Percentiles rank a stretch among this genome's conserved stretches.
Conservation (phyloP, 192 early-diverging fungal genomes). For the Phycomyces blakesleeanus region DNA sequence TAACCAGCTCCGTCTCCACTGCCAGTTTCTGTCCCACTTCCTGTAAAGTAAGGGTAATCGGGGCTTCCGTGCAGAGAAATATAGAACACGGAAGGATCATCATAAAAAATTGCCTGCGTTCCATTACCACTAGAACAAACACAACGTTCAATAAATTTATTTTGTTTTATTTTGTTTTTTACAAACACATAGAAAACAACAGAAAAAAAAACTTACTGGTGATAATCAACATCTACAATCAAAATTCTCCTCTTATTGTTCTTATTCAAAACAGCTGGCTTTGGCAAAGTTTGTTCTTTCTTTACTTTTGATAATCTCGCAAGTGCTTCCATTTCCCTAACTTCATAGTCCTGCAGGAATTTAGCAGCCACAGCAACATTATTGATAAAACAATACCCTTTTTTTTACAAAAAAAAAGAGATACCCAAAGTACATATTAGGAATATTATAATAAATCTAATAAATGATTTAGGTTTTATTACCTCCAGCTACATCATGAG, state of each 20-base stretch:
- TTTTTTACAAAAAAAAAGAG: too few relatives aligned
- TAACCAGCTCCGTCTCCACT: constrained; percentile 59
- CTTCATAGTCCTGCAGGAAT: constrained; percentile 40
- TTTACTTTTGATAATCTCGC: constrained; percentile 1
- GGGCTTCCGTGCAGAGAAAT: constrained; percentile 55
- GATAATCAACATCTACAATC: constrained; percentile 56
- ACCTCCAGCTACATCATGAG: constrained; percentile 48
- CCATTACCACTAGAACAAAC: constrained; percentile 47
- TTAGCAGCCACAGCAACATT: constrained; percentile 48
- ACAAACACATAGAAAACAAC: background rate
- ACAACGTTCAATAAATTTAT: too few relatives aligned
- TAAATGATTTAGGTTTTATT: background rate
- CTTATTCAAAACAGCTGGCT: background rate
- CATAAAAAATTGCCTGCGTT: constrained; percentile 54
- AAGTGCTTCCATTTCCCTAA: constrained; percentile 20
- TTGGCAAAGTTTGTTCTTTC: background rate
- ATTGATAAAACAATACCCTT: constrained; percentile 48
- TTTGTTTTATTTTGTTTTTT: too few relatives aligned
- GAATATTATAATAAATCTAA: background rate
- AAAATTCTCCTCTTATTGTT: constrained; percentile 37
- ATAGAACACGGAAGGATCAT: constrained; percentile 55
- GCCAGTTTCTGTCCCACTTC: constrained; percentile 50
- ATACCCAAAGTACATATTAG: too few relatives aligned
- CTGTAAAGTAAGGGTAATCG: constrained; percentile 67
- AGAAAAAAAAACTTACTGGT: constrained; percentile 47